A percentile compares a stretch with the other conserved stretches of the same genome.
phyloP scores from a whole-genome alignment of 2,329 filamentous ascomycete species.

The Ceratocystis lukuohia region DNA sequence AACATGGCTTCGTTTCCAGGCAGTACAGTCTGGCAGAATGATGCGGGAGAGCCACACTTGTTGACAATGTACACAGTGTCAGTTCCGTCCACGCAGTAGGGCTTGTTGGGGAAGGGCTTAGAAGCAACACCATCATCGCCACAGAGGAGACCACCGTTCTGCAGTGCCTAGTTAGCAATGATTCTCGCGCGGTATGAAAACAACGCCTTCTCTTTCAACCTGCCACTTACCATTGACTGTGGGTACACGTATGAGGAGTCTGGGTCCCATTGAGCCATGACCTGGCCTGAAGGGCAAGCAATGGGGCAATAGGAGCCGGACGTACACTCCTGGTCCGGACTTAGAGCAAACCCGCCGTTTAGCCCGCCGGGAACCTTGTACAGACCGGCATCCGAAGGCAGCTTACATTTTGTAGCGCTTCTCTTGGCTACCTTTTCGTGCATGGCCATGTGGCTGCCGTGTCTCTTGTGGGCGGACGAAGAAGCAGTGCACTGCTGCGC shows the following conservation, averaged over 20 bases:
- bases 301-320: constrained; percentile 61
- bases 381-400: constrained; percentile 53
- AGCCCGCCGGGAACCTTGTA: constrained; percentile 46
- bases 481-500: constrained; percentile 16
- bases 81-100: constrained; percentile 57
- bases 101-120: constrained; percentile 54
- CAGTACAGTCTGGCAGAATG: constrained; percentile 68
- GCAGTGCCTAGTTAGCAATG: constrained; percentile 5
- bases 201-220: neutral
- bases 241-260: constrained; percentile 55
- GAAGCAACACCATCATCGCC: constrained; percentile 49
- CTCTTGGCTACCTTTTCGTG: constrained; percentile 20
- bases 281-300: constrained; percentile 60
- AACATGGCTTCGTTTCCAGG: constrained; percentile 73
- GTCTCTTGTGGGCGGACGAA: constrained; percentile 4
- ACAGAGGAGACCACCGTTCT: constrained; percentile 66
- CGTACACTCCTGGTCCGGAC: constrained; percentile 56
- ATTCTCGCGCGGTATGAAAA: constrained; percentile 9
- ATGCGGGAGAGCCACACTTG: constrained; percentile 46
- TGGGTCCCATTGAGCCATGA: constrained; percentile 69
- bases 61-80: constrained; percentile 54
- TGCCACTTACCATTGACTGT: constrained; percentile 51
- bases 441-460: constrained; percentile 7
- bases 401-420: constrained; percentile 37
- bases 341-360: constrained; percentile 72